Conservation (phyloP, 208 protist species). For the Crithidia thermophila region DNA sequence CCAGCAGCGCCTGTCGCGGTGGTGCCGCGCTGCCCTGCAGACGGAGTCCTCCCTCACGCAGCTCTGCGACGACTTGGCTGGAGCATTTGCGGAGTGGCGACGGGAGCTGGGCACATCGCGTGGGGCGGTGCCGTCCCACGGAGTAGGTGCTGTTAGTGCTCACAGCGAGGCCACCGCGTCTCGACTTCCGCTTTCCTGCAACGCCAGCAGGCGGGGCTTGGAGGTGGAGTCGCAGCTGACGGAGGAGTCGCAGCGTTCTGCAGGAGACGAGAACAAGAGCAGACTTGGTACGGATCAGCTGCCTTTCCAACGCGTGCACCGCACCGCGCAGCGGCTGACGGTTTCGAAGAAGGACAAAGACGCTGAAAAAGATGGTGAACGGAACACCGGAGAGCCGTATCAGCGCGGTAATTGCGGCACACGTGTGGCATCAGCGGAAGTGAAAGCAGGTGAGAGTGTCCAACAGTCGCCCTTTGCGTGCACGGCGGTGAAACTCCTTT, state of each 20-base stretch:
- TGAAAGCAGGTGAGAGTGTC: background rate
- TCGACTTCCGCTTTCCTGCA: too few relatives aligned
- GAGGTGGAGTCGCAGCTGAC: background rate
- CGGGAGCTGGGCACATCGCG: background rate
- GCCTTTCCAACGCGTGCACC: conserved; percentile 25
- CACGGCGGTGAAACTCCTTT: conserved; percentile 49
- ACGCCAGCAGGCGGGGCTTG: background rate
- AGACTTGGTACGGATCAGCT: conserved; percentile 29
- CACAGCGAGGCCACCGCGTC: too few relatives aligned
- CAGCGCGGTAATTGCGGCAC: too few relatives aligned
- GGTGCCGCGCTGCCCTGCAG: conserved; percentile 53
- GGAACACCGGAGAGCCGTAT: too few relatives aligned
- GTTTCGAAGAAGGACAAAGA: background rate
- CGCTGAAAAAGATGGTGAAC: too few relatives aligned
- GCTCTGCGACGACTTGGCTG: conserved; percentile 12
- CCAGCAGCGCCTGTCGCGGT: conserved; percentile 48
- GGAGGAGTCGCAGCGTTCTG: too few relatives aligned
- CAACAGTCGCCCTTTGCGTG: conserved; percentile 32
- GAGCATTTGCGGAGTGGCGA: conserved; percentile 19
- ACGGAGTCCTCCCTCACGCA: conserved; percentile 28
- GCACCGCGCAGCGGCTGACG: background rate
- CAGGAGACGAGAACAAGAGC: background rate
- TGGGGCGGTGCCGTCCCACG: background rate
- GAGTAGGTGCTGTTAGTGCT: background rate
- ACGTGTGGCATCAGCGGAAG: background rate